A percentile compares a stretch with the other conserved stretches of the same genome.
Conservation (phyloP, 179 eudicot genomes). For the Silene coronaria region DNA sequence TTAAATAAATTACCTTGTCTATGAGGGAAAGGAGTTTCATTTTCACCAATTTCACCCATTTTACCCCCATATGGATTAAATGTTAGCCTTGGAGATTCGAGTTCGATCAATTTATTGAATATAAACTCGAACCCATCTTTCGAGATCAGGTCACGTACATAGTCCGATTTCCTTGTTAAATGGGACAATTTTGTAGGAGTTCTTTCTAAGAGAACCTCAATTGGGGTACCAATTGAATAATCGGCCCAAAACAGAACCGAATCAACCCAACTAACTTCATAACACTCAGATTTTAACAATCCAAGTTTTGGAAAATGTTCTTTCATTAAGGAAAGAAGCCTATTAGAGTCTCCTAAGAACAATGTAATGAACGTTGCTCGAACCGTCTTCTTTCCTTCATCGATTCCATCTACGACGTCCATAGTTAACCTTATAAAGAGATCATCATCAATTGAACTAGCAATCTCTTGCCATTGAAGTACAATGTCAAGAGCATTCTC, state of each 20-base stretch:
- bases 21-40: conserved; percentile 23
- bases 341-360: conserved; percentile 19
- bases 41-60: conserved; percentile 26
- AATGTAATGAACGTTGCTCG: conserved; percentile 17
- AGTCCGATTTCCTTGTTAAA: conserved; percentile 27
- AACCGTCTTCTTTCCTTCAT: conserved; percentile 16
- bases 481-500: conserved; percentile 21
- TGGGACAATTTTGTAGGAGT: not conserved
- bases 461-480: conserved; percentile 31
- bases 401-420: not conserved
- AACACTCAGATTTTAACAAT: conserved; percentile 19
- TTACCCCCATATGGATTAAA: conserved; percentile 39
- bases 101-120: conserved; percentile 22
- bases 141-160: conserved; percentile 27
- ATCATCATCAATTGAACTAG: conserved; percentile 16
- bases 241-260: conserved; percentile 25
- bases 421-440: conserved; percentile 22
- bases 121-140: conserved; percentile 19
- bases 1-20: conserved; percentile 23
- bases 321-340: conserved; percentile 15
- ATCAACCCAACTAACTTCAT: conserved; percentile 32
- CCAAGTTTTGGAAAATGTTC: conserved; percentile 26
- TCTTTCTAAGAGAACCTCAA: conserved; percentile 16
- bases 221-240: not conserved
- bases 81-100: not conserved